These are phyloP conservation scores for Boletus rubroflammeus DNA, from an alignment of 768 basidiomycete genomes.

Conservation along the genomic window DNA sequence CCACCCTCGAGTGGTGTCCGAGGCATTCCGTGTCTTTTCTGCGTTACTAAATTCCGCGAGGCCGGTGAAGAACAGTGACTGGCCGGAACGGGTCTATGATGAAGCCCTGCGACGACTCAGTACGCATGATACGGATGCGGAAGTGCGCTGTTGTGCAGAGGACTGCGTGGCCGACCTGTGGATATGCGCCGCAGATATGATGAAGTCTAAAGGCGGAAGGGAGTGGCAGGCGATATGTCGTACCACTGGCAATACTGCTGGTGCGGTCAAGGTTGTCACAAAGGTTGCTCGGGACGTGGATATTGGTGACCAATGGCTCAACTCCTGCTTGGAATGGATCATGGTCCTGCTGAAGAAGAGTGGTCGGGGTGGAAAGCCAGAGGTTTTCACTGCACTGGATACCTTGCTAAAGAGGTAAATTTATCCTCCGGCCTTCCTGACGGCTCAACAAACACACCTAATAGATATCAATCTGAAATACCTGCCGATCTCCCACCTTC, in stretches of 20 bases:
- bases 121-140: conserved; percentile 85
- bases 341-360: conserved; percentile 73
- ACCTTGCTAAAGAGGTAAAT: conserved; percentile 64
- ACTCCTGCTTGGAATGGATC: conserved; percentile 74
- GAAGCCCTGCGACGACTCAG: conserved; percentile 68
- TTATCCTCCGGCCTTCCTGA: neutral
- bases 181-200: conserved; percentile 76
- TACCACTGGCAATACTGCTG: conserved; percentile 64
- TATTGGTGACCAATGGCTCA: conserved; percentile 75
- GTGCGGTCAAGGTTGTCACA: conserved; percentile 77
- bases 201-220: conserved; percentile 57
- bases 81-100: conserved; percentile 71
- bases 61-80: conserved; percentile 60
- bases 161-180: conserved; percentile 83
- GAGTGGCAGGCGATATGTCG: conserved; percentile 84
- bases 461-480: conserved; percentile 44
- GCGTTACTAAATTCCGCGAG: conserved; percentile 73
- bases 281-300: conserved; percentile 76
- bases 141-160: conserved; percentile 81
- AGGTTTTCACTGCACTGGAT: conserved; percentile 75
- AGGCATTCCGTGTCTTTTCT: conserved; percentile 85
- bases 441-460: neutral
- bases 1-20: conserved; percentile 85
- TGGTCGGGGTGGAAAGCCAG: conserved; percentile 71
- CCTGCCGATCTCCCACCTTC: conserved; percentile 57